Base-by-base conservation (phyloP, 495 filamentous ascomycete species). In the Baudoinia panamericana region DNA sequence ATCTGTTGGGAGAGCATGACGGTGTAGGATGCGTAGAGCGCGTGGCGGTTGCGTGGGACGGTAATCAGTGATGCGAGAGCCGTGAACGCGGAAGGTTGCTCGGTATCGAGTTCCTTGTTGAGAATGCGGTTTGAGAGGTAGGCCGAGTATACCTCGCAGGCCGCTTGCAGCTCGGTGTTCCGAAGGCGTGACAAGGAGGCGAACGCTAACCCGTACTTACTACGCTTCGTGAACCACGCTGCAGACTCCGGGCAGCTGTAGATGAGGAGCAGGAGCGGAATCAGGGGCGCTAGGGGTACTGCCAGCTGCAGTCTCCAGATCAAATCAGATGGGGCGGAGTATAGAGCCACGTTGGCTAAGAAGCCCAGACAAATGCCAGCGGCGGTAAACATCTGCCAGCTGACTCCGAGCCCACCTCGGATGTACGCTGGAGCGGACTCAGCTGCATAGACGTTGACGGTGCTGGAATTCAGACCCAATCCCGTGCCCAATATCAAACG, bases 331-430 rank as follows among this genome's bases (percentile, higher is more conserved):
- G 19, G 18, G 22, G 29, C 29, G 30, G 31, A 24, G 21, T 36
- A 31, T 13, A 59, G 30, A 4, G 41, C 37, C 6, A 55, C 33
- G 30, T 55, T 57, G n/a, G 41, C 48, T 16, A 41, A 21, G 20
- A 39, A 52, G 18, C 54, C 51, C 15, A 48, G 21, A 20, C 53
- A 47, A 5, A 55, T 51, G 12, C 48, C 48, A 30, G 46, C 46
- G 4, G 51, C 53, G 1, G 35, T 46, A 25, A 41, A 50, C 16
- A 41, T 28, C 23, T 51, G 48, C 82, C 82, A 88, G 15, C 64
- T 72, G 80, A 92, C 88, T 22, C 82, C 80, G n/a, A 92, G 59
- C 5, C 73, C 80, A 31, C 84, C 84, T 48, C 84, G 70, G 38
- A 92, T 78, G 16, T 63, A 56, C 12, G 84, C 75, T 0, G 84